A percentile compares a stretch with the other conserved stretches of the same genome.
Conservation (phyloP, 768 basidiomycete species). For the Lentinula lateritia region DNA sequence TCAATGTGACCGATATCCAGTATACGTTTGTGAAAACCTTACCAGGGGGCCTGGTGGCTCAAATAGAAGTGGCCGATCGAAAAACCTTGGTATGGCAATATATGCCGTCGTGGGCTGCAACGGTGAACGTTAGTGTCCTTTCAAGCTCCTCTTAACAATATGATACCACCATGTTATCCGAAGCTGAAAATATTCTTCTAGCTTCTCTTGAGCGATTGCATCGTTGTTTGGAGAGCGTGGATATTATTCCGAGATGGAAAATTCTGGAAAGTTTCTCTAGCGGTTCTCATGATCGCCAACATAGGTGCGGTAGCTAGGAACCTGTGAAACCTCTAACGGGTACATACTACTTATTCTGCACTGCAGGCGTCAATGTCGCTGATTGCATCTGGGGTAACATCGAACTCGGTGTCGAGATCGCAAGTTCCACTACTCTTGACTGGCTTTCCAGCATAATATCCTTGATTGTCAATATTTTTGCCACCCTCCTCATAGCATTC, state of each 20-base stretch:
- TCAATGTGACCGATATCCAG: neutral
- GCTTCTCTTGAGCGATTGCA: neutral
- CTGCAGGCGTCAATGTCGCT: neutral
- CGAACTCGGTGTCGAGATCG: neutral
- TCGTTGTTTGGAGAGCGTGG: neutral
- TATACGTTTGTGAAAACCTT: neutral
- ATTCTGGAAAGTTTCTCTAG: neutral
- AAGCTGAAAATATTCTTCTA: neutral
- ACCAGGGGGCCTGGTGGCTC: neutral
- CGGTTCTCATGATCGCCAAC: neutral
- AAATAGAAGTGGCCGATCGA: neutral
- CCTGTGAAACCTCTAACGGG: too few relatives aligned
- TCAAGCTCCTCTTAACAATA: neutral
- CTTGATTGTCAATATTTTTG: neutral
- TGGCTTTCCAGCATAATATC: neutral
- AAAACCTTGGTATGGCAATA: neutral
- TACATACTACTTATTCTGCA: too few relatives aligned
- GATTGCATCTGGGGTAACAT: neutral
- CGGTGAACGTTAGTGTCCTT: neutral
- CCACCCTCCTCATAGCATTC: neutral
- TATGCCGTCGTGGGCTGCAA: neutral
- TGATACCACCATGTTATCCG: too few relatives aligned
- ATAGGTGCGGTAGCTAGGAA: neutral
- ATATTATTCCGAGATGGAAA: neutral
- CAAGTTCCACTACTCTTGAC: neutral